Evolutionary conservation across 169 alveolate species (phyloP).

Genomic region (Eimeria sp.): DNA sequence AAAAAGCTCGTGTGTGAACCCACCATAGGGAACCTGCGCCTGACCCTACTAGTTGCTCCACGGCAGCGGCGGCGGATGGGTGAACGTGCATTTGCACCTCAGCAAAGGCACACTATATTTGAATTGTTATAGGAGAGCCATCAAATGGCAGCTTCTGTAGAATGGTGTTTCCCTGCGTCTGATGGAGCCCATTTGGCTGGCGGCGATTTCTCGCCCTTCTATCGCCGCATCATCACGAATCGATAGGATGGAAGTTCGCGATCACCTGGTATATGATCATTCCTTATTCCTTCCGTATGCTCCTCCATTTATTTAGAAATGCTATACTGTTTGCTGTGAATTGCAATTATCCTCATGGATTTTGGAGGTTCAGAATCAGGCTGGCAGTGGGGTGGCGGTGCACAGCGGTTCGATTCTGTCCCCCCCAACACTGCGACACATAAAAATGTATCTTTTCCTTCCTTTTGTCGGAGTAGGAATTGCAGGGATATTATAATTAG

Average conservation of each 20-base stretch:
- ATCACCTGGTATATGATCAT: background rate
- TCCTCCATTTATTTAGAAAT: background rate
- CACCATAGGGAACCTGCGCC: too few species aligned
- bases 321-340: background rate
- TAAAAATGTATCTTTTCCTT: background rate
- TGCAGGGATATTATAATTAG: background rate
- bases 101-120: too few species aligned
- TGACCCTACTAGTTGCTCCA: too few species aligned
- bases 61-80: too few species aligned
- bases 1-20: too few species aligned
- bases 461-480: background rate
- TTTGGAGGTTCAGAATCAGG: background rate
- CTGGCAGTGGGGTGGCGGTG: background rate
- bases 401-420: background rate
- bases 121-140: too few species aligned
- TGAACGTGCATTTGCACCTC: too few species aligned
- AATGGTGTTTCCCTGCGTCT: too few species aligned
- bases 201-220: too few species aligned
- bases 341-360: background rate
- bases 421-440: background rate
- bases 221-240: background rate
- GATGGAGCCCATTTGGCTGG: too few species aligned
- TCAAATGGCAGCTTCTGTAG: too few species aligned
- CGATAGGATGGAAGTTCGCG: background rate
- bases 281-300: background rate